phyloP scores from a whole-genome alignment of 805 yeast genomes.

The Gaillardinia entomophila region DNA sequence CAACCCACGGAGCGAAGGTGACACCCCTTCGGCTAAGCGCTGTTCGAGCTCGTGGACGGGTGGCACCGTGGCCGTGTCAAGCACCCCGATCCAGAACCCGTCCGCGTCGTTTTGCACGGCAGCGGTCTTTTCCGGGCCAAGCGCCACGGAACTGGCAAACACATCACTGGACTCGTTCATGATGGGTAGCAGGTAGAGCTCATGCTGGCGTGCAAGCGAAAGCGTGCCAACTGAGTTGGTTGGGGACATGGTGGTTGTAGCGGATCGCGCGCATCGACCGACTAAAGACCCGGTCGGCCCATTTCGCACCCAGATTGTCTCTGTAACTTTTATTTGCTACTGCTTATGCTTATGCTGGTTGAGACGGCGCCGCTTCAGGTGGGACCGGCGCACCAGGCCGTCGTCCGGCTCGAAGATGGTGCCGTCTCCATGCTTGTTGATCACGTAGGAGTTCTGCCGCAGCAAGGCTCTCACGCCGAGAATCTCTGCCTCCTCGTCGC shows the following conservation, averaged over 20 bases:
- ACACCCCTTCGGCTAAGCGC: conserved; percentile 23
- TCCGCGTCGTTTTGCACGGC: neutral
- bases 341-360: too few species aligned
- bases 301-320: too few species aligned
- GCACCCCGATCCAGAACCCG: neutral
- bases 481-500: neutral
- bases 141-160: conserved; percentile 2
- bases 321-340: too few species aligned
- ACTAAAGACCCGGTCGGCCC: too few species aligned
- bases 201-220: conserved; percentile 13
- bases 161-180: conserved; percentile 17
- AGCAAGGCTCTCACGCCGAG: neutral
- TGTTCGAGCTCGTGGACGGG: conserved; percentile 3
- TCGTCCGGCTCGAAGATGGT: neutral
- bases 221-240: too few species aligned
- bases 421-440: neutral
- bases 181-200: conserved; percentile 15
- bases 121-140: neutral
- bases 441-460: neutral
- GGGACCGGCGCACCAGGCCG: too few species aligned
- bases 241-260: too few species aligned
- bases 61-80: neutral
- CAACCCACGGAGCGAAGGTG: conserved; percentile 20
- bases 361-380: too few species aligned
- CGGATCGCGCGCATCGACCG: too few species aligned